Evolutionary conservation across 2,329 filamentous ascomycete genomes (phyloP), one percentile per base, ranked within the genome.

Genomic region (Alternaria rosae): DNA sequence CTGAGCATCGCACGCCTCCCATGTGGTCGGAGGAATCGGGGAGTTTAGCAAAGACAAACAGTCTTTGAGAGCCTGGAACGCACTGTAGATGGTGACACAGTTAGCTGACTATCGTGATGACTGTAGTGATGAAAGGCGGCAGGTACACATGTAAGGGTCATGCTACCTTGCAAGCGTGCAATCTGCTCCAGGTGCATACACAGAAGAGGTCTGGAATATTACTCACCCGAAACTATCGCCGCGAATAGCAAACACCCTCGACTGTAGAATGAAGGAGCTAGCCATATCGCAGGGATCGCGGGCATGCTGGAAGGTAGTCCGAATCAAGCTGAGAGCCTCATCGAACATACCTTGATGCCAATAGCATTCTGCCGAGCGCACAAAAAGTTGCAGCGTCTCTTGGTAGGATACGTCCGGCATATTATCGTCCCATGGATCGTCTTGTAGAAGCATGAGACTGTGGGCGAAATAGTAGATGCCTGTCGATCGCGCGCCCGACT

Each of bases 401-500:
- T 93, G 89, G 71, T 97, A 97, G 47, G 88, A 91, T 0, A 91
- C 90, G 75, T 97, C 94, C 6, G 87, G 85, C 13, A 82, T 78
- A 7, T 83, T 84, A 28, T 91, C 89, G 43, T 87, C 84, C 94
- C 94, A 98, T 1, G 92, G 89, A 55, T 92, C 82, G 7, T 90
- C 83, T 74, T 97, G 93, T 13, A 98, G 84, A n/a, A 98, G 84
- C 10, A 85, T 84, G 47, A 97, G 85, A 51, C 92, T 93, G 57
- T 89, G 87, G 45, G 86, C 87, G 77, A 93, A 97, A 73, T 93
- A 97, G 76, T 91, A 92, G 8, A 93, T 86, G 0, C 93, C 92
- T 3, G 93, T 95, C 3, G 90, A 88, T 57, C 92, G 86, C 3
- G 94, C 93, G 15, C 94, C 93, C 54, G 91, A 93, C 74, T 96